Percentiles rank a stretch among this genome's conserved stretches.
Conservation (phyloP, 179 eudicot genomes). For the Drosera spatulata region DNA sequence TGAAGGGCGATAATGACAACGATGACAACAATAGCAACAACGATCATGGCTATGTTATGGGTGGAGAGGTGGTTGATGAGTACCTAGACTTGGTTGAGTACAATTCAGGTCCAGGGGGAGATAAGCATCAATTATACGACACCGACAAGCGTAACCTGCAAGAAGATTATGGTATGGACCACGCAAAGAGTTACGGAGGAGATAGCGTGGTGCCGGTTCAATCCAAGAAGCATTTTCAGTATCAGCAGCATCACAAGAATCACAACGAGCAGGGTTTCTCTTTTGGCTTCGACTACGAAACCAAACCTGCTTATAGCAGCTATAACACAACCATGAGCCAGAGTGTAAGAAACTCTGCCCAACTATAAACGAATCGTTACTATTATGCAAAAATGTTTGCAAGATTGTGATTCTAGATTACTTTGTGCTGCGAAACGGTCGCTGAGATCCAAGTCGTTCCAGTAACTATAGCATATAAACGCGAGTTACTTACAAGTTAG, state of each 20-base stretch:
- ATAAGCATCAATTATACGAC: too few species aligned
- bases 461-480: too few species aligned
- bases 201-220: conserved; percentile 34
- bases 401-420: too few species aligned
- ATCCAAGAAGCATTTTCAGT: conserved; percentile 13
- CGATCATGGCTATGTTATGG: too few species aligned
- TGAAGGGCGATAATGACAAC: conserved; percentile 5
- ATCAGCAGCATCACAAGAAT: conserved; percentile 14
- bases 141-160: too few species aligned
- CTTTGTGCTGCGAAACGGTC: too few species aligned
- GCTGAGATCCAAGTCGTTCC: too few species aligned
- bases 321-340: conserved; percentile 42
- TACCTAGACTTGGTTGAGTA: conserved; percentile 36
- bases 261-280: conserved; percentile 21
- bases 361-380: too few species aligned
- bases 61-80: conserved; percentile 7
- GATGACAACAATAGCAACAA: too few species aligned
- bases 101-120: conserved; percentile 22
- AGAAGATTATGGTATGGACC: conserved; percentile 12
- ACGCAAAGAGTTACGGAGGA: conserved; percentile 20
- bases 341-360: conserved; percentile 38
- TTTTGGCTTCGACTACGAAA: conserved; percentile 43
- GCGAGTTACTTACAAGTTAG: too few species aligned
- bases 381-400: too few species aligned
- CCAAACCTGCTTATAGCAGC: conserved; percentile 26